These are phyloP conservation scores for Suillus subaureus DNA, from an alignment of 768 basidiomycete genomes.

Conservation along the genomic window DNA sequence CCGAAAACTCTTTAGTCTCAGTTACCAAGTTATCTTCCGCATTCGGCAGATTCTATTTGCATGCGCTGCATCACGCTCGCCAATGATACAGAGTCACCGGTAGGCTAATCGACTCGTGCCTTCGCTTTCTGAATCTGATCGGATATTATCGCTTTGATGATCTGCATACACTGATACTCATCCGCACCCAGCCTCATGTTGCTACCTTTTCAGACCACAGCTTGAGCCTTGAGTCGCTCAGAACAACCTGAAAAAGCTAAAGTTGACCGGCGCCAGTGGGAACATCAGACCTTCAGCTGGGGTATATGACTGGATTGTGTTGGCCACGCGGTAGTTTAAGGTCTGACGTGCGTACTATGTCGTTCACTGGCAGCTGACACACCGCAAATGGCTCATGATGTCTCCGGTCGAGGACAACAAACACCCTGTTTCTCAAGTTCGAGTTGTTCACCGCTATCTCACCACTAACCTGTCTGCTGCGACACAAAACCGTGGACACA, in stretches of 20 bases:
- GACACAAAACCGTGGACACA: slow-evolving; percentile 1
- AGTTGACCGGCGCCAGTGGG: background rate
- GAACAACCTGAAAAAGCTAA: background rate
- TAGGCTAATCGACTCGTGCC: background rate
- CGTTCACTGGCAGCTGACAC: slow-evolving; percentile 43
- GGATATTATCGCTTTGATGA: no score
- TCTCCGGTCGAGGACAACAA: slow-evolving; percentile 23
- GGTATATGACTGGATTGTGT: slow-evolving; percentile 26
- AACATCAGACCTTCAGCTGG: slow-evolving; percentile 15
- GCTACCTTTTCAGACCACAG: background rate
- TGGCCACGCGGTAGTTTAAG: slow-evolving; percentile 20
- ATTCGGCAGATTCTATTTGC: background rate
- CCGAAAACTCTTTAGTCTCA: no score
- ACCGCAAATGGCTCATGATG: slow-evolving; percentile 35
- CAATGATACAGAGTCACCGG: background rate
- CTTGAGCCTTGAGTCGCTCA: background rate
- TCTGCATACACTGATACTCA: background rate
- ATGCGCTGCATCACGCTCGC: background rate
- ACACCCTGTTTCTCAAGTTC: background rate
- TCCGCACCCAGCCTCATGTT: background rate
- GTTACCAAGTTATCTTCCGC: no score
- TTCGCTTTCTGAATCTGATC: background rate
- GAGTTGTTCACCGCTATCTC: slow-evolving; percentile 35
- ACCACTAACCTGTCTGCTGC: background rate
- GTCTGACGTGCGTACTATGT: slow-evolving; percentile 30